Base-by-base conservation (phyloP, 768 basidiomycete genomes). In the Suillus ampliporus region DNA sequence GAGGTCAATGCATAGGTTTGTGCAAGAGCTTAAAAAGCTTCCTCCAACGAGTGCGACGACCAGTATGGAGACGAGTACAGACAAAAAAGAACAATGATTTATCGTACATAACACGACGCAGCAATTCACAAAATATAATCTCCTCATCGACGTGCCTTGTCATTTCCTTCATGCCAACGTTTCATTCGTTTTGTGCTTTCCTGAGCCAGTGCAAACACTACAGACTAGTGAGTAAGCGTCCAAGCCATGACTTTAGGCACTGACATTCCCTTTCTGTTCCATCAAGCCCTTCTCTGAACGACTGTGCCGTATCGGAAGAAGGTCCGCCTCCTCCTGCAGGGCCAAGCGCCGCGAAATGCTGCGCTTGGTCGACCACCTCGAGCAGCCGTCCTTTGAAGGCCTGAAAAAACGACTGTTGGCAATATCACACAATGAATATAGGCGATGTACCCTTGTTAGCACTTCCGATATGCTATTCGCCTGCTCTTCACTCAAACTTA, bases 271-370 rank as follows among this genome's bases (percentile, higher is more conserved):
- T 84, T 73, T 98, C 95, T 15, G 92, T 93, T n/a, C 85, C 87
- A 60, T 98, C 95, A 63, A 98, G 84, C 1, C 95, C 96, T 74
- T 97, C 95, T 66, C 94, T 82, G 70, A 98, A 98, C 14, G 84
- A 78, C 65, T 91, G 89, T 7, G 92, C 86, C 1, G 78, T 72
- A 65, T 90, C 88, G 15, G 83, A 85, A 8, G 80, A 78, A 5
- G 84, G 78, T 4, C 84, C 83, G 13, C 82, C 81, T 21, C 78
- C 78, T 26, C 85, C 84, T n/a, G 81, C 80, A 47, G 84, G 82
- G 31, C 88, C 90, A 19, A 90, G 74, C 0, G 86, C 83, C 40
- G 89, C 92, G 76, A 95, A 95, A 70, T 95, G 92, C 68, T 94
- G 93, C 1, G 94, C 92, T 75, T 95, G 94, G 76, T 91, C 94